Evolutionary conservation across 768 basidiomycete species (phyloP).

Genomic region (Xerocomellus amylosporus): DNA sequence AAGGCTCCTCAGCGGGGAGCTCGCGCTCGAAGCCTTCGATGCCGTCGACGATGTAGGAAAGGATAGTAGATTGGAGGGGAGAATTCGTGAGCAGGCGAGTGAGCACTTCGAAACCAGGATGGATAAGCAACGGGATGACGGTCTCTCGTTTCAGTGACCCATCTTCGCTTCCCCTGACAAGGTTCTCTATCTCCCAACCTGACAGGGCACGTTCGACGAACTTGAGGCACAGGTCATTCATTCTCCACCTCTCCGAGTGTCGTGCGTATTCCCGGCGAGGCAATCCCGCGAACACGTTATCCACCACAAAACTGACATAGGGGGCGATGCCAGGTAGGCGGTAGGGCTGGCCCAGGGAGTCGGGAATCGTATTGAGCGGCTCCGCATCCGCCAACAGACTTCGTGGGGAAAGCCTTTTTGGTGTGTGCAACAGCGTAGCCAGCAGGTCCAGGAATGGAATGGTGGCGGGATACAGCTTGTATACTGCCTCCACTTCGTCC

Average conservation of each 20-base stretch:
- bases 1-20: slow-evolving; percentile 36
- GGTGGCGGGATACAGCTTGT: slow-evolving; percentile 82
- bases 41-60: slow-evolving; percentile 81
- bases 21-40: slow-evolving; percentile 72
- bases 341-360: slow-evolving; percentile 76
- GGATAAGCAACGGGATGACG: slow-evolving; percentile 56
- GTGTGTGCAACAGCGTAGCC: slow-evolving; percentile 77
- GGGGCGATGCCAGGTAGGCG: slow-evolving; percentile 78
- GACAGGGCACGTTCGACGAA: slow-evolving; percentile 84
- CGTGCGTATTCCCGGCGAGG: slow-evolving; percentile 70
- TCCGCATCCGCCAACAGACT: slow-evolving; percentile 58
- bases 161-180: slow-evolving; percentile 61
- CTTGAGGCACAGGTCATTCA: slow-evolving; percentile 79
- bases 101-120: slow-evolving; percentile 88
- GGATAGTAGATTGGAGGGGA: slow-evolving; percentile 65
- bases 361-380: slow-evolving; percentile 72
- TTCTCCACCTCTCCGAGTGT: slow-evolving; percentile 79
- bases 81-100: slow-evolving; percentile 73
- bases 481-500: slow-evolving; percentile 79
- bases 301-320: slow-evolving; percentile 82
- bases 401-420: slow-evolving; percentile 64
- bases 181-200: slow-evolving; percentile 73
- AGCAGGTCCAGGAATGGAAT: slow-evolving; percentile 85
- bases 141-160: slow-evolving; percentile 47
- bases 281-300: slow-evolving; percentile 82